phyloP scores from a whole-genome alignment of 139 green algal species.

The Picochlorum sp. region DNA sequence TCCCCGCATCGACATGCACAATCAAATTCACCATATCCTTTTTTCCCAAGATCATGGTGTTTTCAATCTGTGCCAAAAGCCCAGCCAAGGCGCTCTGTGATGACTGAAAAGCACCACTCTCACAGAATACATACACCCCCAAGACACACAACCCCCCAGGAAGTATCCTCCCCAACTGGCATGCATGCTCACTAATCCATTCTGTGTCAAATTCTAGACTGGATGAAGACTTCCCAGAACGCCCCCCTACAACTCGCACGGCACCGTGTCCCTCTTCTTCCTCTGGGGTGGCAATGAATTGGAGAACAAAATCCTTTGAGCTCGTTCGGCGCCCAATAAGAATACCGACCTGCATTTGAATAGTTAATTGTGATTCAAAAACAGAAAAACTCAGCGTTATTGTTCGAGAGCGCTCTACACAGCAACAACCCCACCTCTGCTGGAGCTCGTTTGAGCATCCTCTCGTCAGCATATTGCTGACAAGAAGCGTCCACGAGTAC shows the following conservation, averaged over 20 bases:
- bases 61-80: background rate
- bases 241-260: background rate
- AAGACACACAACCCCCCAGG: slow-evolving; percentile 36
- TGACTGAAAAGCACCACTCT: slow-evolving; percentile 14
- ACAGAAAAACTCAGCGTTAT: background rate
- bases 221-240: background rate
- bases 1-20: background rate
- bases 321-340: slow-evolving; percentile 14
- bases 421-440: slow-evolving; percentile 6
- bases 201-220: slow-evolving; percentile 36
- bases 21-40: background rate
- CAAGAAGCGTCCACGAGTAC: background rate
- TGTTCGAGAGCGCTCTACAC: no score
- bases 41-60: background rate
- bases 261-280: slow-evolving; percentile 6
- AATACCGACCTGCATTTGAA: slow-evolving; percentile 12
- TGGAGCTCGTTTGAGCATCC: slow-evolving; percentile 12
- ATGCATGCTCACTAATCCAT: slow-evolving; percentile 48
- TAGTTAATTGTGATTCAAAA: background rate
- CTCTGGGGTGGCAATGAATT: slow-evolving; percentile 6
- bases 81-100: background rate
- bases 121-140: slow-evolving; percentile 38
- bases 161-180: slow-evolving; percentile 43
- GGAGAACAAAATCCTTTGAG: slow-evolving; percentile 17
- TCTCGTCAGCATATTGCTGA: slow-evolving; percentile 12